Evolutionary conservation across 2,329 filamentous ascomycete species (phyloP).

Genomic region (Verticillium albo-atrum): DNA sequence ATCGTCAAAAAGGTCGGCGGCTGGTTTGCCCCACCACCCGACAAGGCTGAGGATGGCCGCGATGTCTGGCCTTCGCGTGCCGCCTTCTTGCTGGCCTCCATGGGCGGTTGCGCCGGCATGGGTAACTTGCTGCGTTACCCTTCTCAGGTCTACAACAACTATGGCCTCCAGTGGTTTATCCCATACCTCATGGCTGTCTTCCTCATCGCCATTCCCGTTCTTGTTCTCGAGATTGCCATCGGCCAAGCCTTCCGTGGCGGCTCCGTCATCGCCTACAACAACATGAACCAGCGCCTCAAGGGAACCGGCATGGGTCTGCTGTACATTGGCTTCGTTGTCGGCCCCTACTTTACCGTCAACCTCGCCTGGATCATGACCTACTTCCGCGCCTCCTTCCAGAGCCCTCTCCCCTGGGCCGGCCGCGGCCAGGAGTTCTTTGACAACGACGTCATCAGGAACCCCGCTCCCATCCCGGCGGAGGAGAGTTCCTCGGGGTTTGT

Average conservation of each 20-base stretch:
- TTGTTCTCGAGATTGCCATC: slow-evolving; percentile 61
- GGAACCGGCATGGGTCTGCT: slow-evolving; percentile 48
- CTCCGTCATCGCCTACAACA: slow-evolving; percentile 50
- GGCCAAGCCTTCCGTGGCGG: slow-evolving; percentile 60
- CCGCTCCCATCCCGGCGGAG: slow-evolving; percentile 33
- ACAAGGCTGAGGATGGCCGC: slow-evolving; percentile 32
- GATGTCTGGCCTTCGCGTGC: slow-evolving; percentile 53
- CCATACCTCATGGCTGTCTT: slow-evolving; percentile 52
- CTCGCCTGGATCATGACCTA: slow-evolving; percentile 57
- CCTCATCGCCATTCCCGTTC: slow-evolving; percentile 49
- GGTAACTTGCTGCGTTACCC: slow-evolving; percentile 55
- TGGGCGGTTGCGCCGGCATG: slow-evolving; percentile 55
- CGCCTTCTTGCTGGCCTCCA: slow-evolving; percentile 52
- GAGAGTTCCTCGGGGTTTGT: slow-evolving; percentile 38
- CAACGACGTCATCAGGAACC: slow-evolving; percentile 42
- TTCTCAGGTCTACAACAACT: slow-evolving; percentile 55
- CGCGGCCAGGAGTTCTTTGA: slow-evolving; percentile 48
- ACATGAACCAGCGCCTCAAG: slow-evolving; percentile 46
- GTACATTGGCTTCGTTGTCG: slow-evolving; percentile 50
- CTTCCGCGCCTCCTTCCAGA: slow-evolving; percentile 51
- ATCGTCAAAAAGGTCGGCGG: slow-evolving; percentile 21
- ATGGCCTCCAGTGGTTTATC: slow-evolving; percentile 57
- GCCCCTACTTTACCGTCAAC: slow-evolving; percentile 52
- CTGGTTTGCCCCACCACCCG: slow-evolving; percentile 29
- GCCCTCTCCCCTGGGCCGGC: slow-evolving; percentile 48